Percentiles rank a stretch among this genome's conserved stretches.
Conservation (phyloP, 768 basidiomycete genomes). For the Lyophyllum semitale region DNA sequence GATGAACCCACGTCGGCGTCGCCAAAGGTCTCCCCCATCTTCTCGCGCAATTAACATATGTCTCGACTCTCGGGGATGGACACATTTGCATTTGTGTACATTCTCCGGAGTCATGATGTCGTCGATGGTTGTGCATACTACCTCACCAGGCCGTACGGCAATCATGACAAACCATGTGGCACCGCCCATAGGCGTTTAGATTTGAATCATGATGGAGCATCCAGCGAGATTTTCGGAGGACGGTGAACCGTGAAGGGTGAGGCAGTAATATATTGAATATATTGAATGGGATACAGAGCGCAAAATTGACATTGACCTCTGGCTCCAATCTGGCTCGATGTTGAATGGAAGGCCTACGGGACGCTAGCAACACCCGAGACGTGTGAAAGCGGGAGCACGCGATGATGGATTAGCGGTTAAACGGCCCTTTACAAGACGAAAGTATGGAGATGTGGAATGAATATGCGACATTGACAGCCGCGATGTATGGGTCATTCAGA, state of each 20-base stretch:
- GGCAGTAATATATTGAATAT: not conserved
- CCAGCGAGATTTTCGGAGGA: conserved; percentile 1
- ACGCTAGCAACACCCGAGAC: conserved; percentile 12
- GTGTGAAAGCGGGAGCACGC: conserved; percentile 9
- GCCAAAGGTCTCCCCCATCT: not conserved
- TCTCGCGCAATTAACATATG: not conserved
- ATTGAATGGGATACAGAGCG: not conserved
- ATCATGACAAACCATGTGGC: not conserved
- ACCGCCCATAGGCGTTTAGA: not conserved
- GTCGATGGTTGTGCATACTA: not conserved
- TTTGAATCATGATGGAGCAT: not conserved
- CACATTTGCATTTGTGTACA: not conserved
- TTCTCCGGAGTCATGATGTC: not conserved
- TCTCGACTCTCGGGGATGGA: not conserved
- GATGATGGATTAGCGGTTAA: conserved; percentile 18
- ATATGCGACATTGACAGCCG: conserved; percentile 5
- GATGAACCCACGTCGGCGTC: not conserved
- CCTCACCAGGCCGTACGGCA: not conserved
- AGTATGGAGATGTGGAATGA: conserved; percentile 12
- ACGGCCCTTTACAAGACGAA: conserved; percentile 14
- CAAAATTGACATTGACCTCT: not conserved
- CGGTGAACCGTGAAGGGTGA: not conserved
- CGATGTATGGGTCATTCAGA: conserved; percentile 1
- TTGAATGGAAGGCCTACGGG: not conserved
- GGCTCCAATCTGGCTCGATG: not conserved